Evolutionary conservation across 2,329 filamentous ascomycete species (phyloP), one percentile per base, ranked within the genome.

Genomic region (Parastagonospora nodorum): DNA sequence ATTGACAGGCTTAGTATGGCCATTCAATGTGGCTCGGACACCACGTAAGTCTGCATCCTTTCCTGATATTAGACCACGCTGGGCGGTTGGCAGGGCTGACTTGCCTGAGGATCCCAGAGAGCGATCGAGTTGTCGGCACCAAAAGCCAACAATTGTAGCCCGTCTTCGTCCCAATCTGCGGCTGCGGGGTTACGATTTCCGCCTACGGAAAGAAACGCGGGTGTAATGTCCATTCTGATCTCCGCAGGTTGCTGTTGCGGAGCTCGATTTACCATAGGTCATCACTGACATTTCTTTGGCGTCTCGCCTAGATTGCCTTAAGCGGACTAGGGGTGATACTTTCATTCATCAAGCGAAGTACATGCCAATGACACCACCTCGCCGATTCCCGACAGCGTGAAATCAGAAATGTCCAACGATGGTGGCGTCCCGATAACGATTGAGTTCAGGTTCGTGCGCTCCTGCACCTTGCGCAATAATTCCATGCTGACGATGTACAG

Each of bases 171-270:
- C 94, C 94, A 99, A 76, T 97, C 93, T 27, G 93, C 92, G 27
- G 91, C 89, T 12, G 88, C 87, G 14, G 93, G 89, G 66, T 97
- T 90, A 64, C 93, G 84, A 74, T 97, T 99, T 40, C 91, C 93
- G 53, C 94, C 94, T 56, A 88, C 86, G 40, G 90, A 87, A 60
- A 94, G 79, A 63, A 82, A 85, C 37, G 81, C 78, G 2, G 63
- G 33, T 24, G 55, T 56, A 7, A 69, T 56, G 54, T 67, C 52
- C 71, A 74, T 74, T 44, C 33, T 71, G 42, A 19, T 45, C 50
- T 33, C 42, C 45, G 51, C 56, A 45, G 40, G 52, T 52, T 50
- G 52, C 51, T 32, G 52, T 51, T 48, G 53, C 49, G 38, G 36
- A 42, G 48, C 48, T 42, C 31, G 50, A 48, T 42, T 48, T 58